Conservation (phyloP, 2,329 filamentous ascomycete genomes). For the Nectriaceae sp. region DNA sequence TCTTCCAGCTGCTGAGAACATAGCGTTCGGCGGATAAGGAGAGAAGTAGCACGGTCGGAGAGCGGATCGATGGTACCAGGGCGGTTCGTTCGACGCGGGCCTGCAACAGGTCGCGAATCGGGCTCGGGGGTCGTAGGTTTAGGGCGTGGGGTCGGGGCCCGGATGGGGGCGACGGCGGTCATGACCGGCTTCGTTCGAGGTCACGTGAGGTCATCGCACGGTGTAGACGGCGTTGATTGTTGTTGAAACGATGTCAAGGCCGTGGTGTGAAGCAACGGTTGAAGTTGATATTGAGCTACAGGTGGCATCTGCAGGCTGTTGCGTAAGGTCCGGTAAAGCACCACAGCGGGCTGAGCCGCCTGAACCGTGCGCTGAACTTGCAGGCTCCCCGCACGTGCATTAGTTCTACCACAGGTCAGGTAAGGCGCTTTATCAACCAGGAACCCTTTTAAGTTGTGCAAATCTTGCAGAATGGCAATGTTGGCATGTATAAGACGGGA, state of each 20-base stretch:
- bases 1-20: conserved; percentile 70
- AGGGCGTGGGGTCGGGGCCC: conserved; percentile 23
- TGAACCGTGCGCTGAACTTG: conserved; percentile 29
- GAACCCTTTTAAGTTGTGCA: too few species aligned
- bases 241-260: neutral
- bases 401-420: too few species aligned
- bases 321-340: neutral
- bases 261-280: too few species aligned
- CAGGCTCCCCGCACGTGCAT: conserved; percentile 21
- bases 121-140: conserved; percentile 24
- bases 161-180: conserved; percentile 27
- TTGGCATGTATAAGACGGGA: neutral
- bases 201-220: conserved; percentile 29
- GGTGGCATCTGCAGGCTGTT: conserved; percentile 20
- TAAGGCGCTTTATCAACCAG: too few species aligned
- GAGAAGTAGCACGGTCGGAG: conserved; percentile 76
- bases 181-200: conserved; percentile 27
- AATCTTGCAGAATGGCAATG: neutral
- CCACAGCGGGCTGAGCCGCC: conserved; percentile 25
- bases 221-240: conserved; percentile 1
- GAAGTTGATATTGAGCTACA: conserved; percentile 22
- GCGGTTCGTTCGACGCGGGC: conserved; percentile 35
- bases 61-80: conserved; percentile 50
- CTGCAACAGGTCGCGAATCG: conserved; percentile 27
- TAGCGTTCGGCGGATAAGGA: conserved; percentile 80